Evolutionary conservation across 495 filamentous ascomycete species (phyloP), one percentile per base, ranked within the genome.

Genomic region (Cladorrhinum samala): DNA sequence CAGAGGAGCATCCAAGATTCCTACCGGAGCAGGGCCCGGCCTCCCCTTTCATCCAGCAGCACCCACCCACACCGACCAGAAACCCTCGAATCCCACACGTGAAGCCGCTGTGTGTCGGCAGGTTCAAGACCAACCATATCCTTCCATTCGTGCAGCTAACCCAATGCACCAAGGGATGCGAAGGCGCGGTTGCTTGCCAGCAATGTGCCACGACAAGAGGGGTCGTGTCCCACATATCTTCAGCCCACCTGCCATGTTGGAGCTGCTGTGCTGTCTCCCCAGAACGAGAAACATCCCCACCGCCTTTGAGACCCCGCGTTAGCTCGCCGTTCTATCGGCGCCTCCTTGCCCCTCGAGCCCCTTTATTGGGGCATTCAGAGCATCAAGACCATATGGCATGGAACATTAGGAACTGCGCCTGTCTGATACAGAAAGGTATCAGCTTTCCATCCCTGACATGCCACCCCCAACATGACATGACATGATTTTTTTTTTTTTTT

Each of bases 391-490:
- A 11, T 19, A 19, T 44, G 16, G 16, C n/a, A 20, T 44, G 41
- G 6, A 33, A 33, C 27, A 33, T 33, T 33, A 19, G 42, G 42
- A 23, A 23, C 11, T 8, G 16, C 42, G 20, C 42, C 42, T 45
- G 42, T 23, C 42, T 24, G 16, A 19, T 33, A 33, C 27, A 33
- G 27, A 33, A 5, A 33, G n/a, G n/a, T 11, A 33, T 33, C 27
- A 6, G 27, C 42, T 23, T 47, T 33, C 23, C 24, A 47, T 47
- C 45, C 45, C 45, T 47, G 45, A 23, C 25, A 25, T 47, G 45
- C 45, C 24, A 11, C 21, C 11, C 45, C 42, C 42, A 45, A 45
- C 42, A 19, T 24, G 24, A 14, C 20, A 19, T 27, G 45, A 13
- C 23, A 6, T 16, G 21, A 20, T 25, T 45, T 45, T 45, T 37